These are phyloP conservation scores for Clavulina sp. DNA, from an alignment of 768 basidiomycete species.

Conservation along the genomic window DNA sequence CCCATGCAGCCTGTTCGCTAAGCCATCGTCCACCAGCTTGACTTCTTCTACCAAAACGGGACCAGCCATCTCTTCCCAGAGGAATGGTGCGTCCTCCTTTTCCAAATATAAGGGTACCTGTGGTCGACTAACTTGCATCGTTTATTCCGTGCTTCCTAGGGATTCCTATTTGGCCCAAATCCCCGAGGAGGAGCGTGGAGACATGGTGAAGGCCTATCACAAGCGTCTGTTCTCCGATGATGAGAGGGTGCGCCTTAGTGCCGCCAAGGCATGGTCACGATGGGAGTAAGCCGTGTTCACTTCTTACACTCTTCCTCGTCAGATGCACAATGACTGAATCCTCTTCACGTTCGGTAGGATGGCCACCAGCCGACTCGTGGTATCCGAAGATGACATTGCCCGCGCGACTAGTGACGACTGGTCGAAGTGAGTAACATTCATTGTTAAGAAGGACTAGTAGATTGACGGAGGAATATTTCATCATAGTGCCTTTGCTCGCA, in stretches of 20 bases:
- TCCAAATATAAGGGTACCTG: not conserved
- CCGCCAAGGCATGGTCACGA: conserved; percentile 74
- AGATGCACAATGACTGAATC: not conserved
- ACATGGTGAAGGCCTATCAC: conserved; percentile 75
- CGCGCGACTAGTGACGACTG: conserved; percentile 56
- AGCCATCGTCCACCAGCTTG: conserved; percentile 39
- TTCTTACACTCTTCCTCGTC: not conserved
- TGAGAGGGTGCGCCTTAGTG: conserved; percentile 40
- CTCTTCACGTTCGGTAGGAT: conserved; percentile 33
- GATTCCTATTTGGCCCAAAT: conserved; percentile 69
- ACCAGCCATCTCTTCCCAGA: conserved; percentile 70
- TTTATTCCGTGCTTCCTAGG: conserved; percentile 27
- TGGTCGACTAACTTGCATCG: not conserved
- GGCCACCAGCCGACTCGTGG: conserved; percentile 56
- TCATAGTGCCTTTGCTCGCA: conserved; percentile 61
- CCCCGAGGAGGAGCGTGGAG: conserved; percentile 58
- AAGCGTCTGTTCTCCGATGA: conserved; percentile 56
- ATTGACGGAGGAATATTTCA: conserved; percentile 3
- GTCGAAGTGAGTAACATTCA: conserved; percentile 38
- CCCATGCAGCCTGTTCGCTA: not conserved
- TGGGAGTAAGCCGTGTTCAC: conserved; percentile 45
- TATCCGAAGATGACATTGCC: conserved; percentile 50
- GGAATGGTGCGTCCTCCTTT: conserved; percentile 42
- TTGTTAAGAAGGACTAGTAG: not conserved
- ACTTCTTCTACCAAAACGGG: conserved; percentile 87